A percentile compares a stretch with the other conserved stretches of the same genome.
phyloP scores from a whole-genome alignment of 2,329 filamentous ascomycete genomes.

The Aciculosporium take region DNA sequence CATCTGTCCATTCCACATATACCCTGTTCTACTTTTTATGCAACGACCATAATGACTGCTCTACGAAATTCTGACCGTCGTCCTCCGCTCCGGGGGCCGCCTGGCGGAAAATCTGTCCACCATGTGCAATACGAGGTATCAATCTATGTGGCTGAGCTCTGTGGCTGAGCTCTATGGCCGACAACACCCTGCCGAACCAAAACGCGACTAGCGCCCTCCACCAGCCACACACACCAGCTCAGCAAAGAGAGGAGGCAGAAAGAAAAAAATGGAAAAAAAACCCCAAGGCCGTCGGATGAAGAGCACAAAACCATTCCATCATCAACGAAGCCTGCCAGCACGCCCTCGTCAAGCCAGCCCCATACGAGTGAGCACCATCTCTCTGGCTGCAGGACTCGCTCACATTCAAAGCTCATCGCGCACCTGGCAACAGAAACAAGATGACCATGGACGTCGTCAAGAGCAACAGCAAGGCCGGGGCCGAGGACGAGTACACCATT shows the following conservation, averaged over 20 bases:
- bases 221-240: constrained; percentile 10
- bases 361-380: constrained; percentile 10
- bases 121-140: no score
- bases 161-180: constrained; percentile 9
- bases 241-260: constrained; percentile 4
- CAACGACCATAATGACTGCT: no score
- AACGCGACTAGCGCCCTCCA: constrained; percentile 3
- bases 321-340: constrained; percentile 8
- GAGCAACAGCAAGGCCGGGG: constrained; percentile 17
- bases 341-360: constrained; percentile 9
- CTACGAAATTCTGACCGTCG: no score
- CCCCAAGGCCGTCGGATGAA: not conserved
- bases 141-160: constrained; percentile 1
- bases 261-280: constrained; percentile 8
- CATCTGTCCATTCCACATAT: no score
- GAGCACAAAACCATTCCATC: constrained; percentile 7
- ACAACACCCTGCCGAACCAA: not conserved
- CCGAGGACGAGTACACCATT: constrained; percentile 68
- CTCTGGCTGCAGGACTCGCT: constrained; percentile 7
- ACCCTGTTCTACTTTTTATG: no score
- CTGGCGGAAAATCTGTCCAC: no score
- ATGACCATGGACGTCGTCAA: constrained; percentile 35
- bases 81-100: no score
- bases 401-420: constrained; percentile 5
- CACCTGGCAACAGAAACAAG: constrained; percentile 3